These are phyloP conservation scores for Trichoderma asperellum DNA, from an alignment of 2,329 filamentous ascomycete species.

Conservation along the genomic window DNA sequence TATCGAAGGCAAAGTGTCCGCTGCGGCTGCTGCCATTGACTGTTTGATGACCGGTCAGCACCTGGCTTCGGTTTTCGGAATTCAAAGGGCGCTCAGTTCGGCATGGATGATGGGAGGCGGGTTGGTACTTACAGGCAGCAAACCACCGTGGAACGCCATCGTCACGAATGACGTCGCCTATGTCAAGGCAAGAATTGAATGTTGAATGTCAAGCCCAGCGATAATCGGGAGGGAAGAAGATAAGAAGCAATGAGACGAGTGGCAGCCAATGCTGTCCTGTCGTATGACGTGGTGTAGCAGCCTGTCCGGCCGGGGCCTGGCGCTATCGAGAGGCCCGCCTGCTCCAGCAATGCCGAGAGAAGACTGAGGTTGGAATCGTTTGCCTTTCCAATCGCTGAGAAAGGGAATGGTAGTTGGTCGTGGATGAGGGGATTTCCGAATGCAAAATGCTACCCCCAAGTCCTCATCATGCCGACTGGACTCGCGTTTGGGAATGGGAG, in stretches of 20 bases:
- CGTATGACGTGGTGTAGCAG: constrained; percentile 29
- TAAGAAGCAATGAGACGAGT: neutral
- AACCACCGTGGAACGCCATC: constrained; percentile 27
- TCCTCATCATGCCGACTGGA: constrained; percentile 31
- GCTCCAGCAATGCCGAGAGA: constrained; percentile 6
- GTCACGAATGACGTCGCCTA: constrained; percentile 20
- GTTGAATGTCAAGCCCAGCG: constrained; percentile 5
- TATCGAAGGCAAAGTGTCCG: constrained; percentile 53
- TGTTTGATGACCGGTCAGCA: constrained; percentile 15
- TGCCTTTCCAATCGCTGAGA: neutral
- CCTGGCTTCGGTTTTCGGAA: neutral
- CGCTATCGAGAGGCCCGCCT: constrained; percentile 16
- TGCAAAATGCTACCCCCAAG: constrained; percentile 28
- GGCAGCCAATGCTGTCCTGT: constrained; percentile 4
- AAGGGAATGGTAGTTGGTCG: neutral
- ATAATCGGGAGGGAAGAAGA: neutral
- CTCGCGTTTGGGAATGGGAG: constrained; percentile 5
- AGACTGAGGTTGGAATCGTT: neutral
- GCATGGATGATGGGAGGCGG: neutral
- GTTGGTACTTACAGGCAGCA: constrained; percentile 36
- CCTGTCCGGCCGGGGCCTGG: constrained; percentile 22
- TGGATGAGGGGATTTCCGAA: neutral
- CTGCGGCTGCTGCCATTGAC: constrained; percentile 47
- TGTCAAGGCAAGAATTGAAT: constrained; percentile 5
- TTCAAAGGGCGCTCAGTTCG: constrained; percentile 3